Conservation (phyloP, 345 rosid species). For the Zanthoxylum bungeanum region DNA sequence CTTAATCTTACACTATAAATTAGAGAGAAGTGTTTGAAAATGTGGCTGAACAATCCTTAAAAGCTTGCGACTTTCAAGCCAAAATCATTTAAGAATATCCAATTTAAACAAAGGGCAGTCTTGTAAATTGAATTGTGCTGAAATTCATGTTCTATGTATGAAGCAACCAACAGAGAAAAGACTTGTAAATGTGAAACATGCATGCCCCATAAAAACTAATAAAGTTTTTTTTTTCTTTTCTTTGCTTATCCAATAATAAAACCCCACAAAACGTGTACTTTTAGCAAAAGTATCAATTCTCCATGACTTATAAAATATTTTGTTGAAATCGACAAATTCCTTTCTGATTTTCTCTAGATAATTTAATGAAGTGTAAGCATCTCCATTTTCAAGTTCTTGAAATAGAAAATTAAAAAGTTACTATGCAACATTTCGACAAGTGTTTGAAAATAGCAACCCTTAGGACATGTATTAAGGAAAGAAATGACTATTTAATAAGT, state of each 20-base stretch:
- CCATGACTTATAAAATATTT: background rate
- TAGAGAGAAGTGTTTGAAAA: background rate
- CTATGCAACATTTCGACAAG: no score
- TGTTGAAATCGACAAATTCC: background rate
- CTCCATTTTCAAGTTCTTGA: background rate
- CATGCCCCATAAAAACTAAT: background rate
- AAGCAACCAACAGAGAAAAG: constrained; percentile 17
- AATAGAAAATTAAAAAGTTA: no score
- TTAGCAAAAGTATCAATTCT: background rate
- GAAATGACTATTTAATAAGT: no score
- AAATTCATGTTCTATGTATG: constrained; percentile 23
- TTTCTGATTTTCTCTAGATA: background rate
- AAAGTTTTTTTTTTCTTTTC: background rate
- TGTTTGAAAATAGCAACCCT: no score
- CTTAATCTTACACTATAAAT: no score
- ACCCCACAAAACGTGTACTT: constrained; percentile 31
- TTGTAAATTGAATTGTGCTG: background rate
- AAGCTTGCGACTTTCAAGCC: background rate
- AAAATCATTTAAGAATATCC: background rate
- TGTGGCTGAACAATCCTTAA: background rate
- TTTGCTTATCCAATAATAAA: constrained; percentile 1
- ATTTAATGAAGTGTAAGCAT: background rate
- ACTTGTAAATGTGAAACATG: background rate
- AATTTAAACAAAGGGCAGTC: background rate
- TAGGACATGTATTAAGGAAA: no score